Conservation (phyloP, 1,139 yeast species). For the Sugiyamaella pinicola region DNA sequence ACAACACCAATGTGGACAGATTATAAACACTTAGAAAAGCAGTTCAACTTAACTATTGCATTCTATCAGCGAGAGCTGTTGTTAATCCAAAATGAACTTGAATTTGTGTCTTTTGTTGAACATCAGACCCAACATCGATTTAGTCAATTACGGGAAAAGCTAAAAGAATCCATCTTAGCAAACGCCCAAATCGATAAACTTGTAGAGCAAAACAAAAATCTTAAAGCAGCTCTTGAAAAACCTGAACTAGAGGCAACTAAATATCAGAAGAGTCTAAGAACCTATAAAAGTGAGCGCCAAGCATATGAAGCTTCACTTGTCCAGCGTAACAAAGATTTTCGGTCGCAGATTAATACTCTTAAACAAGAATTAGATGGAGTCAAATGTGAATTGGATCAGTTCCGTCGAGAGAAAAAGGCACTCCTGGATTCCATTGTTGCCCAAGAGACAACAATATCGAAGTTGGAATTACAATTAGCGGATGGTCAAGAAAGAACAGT, state of each 20-base stretch:
- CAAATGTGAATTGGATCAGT: slow-evolving; percentile 29
- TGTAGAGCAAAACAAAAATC: slow-evolving; percentile 36
- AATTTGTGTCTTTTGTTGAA: slow-evolving; percentile 59
- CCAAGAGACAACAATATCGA: slow-evolving; percentile 30
- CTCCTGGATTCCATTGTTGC: slow-evolving; percentile 20
- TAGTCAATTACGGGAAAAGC: slow-evolving; percentile 45
- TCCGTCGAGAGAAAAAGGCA: slow-evolving; percentile 29
- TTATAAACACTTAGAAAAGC: slow-evolving; percentile 16
- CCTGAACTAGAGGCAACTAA: slow-evolving; percentile 38
- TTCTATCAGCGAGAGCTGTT: slow-evolving; percentile 62
- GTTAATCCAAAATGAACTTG: slow-evolving; percentile 62
- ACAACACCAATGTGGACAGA: slow-evolving; percentile 4
- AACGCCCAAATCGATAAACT: slow-evolving; percentile 37
- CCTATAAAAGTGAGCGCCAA: slow-evolving; percentile 40
- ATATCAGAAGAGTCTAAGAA: slow-evolving; percentile 36
- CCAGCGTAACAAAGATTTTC: slow-evolving; percentile 40
- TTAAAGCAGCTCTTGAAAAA: slow-evolving; percentile 35
- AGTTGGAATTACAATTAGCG: slow-evolving; percentile 32
- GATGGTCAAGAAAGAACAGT: slow-evolving; percentile 27
- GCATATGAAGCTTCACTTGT: slow-evolving; percentile 43
- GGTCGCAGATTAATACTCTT: slow-evolving; percentile 39
- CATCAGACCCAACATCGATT: slow-evolving; percentile 54
- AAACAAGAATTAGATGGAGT: slow-evolving; percentile 29
- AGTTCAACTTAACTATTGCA: slow-evolving; percentile 35
- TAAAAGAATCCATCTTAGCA: slow-evolving; percentile 41